Evolutionary conservation across 1,284 basidiomycete species (phyloP).

Genomic region (Leccinum ponderosum): DNA sequence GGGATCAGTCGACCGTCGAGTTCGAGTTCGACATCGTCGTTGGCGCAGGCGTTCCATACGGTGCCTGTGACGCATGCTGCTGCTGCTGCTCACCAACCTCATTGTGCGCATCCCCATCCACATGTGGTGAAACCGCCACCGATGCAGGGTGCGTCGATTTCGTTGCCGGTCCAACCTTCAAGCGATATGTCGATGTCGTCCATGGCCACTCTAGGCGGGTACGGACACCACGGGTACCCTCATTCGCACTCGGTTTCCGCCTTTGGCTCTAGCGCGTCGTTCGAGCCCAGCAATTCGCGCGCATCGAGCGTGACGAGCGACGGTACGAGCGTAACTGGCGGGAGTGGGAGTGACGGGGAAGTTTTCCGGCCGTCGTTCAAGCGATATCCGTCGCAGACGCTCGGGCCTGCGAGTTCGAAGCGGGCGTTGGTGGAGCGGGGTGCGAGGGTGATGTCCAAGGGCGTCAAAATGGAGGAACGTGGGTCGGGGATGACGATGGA

Average conservation of each 20-base stretch:
- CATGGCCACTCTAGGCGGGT: not conserved
- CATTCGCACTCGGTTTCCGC: slow-evolving; percentile 2
- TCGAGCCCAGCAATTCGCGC: slow-evolving; percentile 27
- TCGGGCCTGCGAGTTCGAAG: slow-evolving; percentile 60
- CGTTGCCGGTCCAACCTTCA: slow-evolving; percentile 22
- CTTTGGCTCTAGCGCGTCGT: slow-evolving; percentile 19
- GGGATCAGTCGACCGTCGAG: slow-evolving; percentile 36
- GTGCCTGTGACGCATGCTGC: slow-evolving; percentile 5
- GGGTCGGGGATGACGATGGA: not conserved
- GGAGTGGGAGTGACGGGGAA: slow-evolving; percentile 29
- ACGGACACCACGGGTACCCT: slow-evolving; percentile 1
- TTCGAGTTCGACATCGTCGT: slow-evolving; percentile 35
- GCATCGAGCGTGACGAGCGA: slow-evolving; percentile 38
- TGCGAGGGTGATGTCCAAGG: slow-evolving; percentile 14
- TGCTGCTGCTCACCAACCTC: slow-evolving; percentile 4
- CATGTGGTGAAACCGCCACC: slow-evolving; percentile 28
- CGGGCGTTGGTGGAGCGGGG: slow-evolving; percentile 42
- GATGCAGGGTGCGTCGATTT: slow-evolving; percentile 27
- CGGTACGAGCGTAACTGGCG: slow-evolving; percentile 25
- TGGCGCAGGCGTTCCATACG: slow-evolving; percentile 39
- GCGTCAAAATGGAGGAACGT: slow-evolving; percentile 12
- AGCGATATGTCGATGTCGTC: not conserved
- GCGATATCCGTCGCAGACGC: slow-evolving; percentile 66
- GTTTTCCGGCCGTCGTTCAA: slow-evolving; percentile 63
- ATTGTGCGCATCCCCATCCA: slow-evolving; percentile 1